Percentiles rank a stretch among this genome's conserved stretches.
phyloP scores from a whole-genome alignment of 2,329 filamentous ascomycete species.

The Colletotrichum viniferum region DNA sequence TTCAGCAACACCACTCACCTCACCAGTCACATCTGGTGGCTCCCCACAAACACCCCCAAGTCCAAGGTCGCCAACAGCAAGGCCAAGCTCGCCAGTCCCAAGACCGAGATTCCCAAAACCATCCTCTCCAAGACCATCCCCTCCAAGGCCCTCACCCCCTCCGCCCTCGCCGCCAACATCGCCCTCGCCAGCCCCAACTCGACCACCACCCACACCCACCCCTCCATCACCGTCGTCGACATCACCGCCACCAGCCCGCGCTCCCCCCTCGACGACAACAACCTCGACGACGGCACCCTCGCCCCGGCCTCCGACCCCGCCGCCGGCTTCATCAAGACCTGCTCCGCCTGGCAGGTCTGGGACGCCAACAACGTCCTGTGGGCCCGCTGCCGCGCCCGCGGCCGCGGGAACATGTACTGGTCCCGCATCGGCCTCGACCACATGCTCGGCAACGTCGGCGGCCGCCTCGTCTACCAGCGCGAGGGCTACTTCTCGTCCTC shows the following conservation, averaged over 20 bases:
- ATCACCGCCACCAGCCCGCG: background rate
- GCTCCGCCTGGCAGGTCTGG: background rate
- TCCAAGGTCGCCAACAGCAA: background rate
- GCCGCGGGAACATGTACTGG: background rate
- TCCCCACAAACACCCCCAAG: background rate
- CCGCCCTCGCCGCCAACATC: background rate
- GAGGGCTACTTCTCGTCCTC: background rate
- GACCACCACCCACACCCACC: background rate
- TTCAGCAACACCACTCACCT: background rate
- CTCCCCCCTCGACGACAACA: background rate
- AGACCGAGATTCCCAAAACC: background rate
- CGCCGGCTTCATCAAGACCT: background rate
- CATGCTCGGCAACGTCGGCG: conserved; percentile 4
- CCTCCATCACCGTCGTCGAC: background rate
- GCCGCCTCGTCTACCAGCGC: background rate
- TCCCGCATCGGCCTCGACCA: conserved; percentile 3
- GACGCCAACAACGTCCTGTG: background rate
- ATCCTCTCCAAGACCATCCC: background rate
- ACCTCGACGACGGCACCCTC: background rate
- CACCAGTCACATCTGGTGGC: background rate
- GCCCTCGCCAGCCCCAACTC: background rate
- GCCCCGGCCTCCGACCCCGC: background rate
- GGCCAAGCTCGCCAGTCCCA: background rate
- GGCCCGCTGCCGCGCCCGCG: background rate
- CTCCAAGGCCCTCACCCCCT: background rate